Evolutionary conservation across 805 yeast genomes (phyloP), one percentile per base, ranked within the genome.

Genomic region (Alloascoidea africana): DNA sequence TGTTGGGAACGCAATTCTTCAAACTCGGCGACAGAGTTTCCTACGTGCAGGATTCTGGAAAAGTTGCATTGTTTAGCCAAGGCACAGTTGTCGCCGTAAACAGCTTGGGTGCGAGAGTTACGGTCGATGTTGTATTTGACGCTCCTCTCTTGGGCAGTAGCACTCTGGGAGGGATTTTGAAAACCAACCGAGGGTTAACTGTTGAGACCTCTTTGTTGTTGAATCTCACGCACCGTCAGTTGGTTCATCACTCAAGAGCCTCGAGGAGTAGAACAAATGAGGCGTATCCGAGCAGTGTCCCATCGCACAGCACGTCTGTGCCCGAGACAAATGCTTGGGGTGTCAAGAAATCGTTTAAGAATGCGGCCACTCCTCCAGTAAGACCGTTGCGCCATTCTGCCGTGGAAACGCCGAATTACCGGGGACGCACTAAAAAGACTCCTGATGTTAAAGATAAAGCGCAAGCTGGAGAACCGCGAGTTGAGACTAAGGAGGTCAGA

Each of bases 1-100:
- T 75, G 44, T 65, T 91, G 46, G 70, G 79, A 39, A 66, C 68
- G 32, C 99, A 91, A 60, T 59, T 65, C 35, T 91, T 91, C 53
- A 67, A 70, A 18, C 64, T 91, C 16, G 98, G 98, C 48, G 96
- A 91, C 51, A 71, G 98, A 42, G 84, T 91, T 18, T 69, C 82
- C 16, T 86, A 83, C 46, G 81, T 85, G 16, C 79, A 80, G 47
- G 82, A 77, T 47, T 74, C 82, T 16, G 97, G 97, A 37, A 85
- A 83, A 51, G 94, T 87, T 13, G 94, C 96, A 17, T 58, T 77
- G 40, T 85, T 80, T 52, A 68, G 83, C 17, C 80, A 80, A 50
- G 99, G 99, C 54, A 86, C 96, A 1, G 94, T 91, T 39, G 79
- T 83, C 36, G 63, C 73, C 32, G 84, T 83, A 33, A 66, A 73